These are phyloP conservation scores for Trypanosomatidae sp. DNA, from an alignment of 208 protist genomes.

Conservation along the genomic window DNA sequence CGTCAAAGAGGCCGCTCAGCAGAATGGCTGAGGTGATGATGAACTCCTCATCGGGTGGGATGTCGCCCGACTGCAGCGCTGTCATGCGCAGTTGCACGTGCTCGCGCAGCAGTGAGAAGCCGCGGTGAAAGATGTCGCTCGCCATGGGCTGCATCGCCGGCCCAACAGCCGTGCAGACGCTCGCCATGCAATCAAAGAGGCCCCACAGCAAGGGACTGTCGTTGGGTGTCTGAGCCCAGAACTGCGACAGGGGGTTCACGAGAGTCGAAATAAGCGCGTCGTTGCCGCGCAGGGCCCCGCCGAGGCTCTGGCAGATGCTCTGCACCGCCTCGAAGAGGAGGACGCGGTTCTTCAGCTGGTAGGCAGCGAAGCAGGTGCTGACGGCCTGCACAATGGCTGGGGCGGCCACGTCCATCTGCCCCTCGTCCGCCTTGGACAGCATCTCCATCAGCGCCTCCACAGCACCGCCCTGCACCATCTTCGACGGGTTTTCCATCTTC, in stretches of 20 bases:
- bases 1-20: conserved; percentile 78
- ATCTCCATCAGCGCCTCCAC: conserved; percentile 64
- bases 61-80: conserved; percentile 28
- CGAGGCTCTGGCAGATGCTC: conserved; percentile 54
- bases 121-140: conserved; percentile 71
- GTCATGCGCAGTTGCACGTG: conserved; percentile 54
- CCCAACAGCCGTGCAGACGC: conserved; percentile 64
- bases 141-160: conserved; percentile 69
- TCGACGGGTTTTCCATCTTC: conserved; percentile 87
- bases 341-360: conserved; percentile 89
- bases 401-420: conserved; percentile 37
- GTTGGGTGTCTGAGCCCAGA: conserved; percentile 65
- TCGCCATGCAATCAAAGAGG: conserved; percentile 80
- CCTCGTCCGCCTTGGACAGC: conserved; percentile 44
- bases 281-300: conserved; percentile 43
- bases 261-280: conserved; percentile 39
- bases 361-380: conserved; percentile 62
- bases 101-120: conserved; percentile 48
- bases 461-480: conserved; percentile 76
- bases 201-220: conserved; percentile 79
- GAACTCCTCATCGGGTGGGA: conserved; percentile 72
- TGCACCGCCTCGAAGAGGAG: conserved; percentile 77
- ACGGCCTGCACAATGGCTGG: conserved; percentile 47
- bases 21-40: conserved; percentile 72
- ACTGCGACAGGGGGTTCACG: conserved; percentile 53